Evolutionary conservation across 176 grass and related monocot species (phyloP), one percentile per base, ranked within the genome.

Genomic region (Triticum urartu): DNA sequence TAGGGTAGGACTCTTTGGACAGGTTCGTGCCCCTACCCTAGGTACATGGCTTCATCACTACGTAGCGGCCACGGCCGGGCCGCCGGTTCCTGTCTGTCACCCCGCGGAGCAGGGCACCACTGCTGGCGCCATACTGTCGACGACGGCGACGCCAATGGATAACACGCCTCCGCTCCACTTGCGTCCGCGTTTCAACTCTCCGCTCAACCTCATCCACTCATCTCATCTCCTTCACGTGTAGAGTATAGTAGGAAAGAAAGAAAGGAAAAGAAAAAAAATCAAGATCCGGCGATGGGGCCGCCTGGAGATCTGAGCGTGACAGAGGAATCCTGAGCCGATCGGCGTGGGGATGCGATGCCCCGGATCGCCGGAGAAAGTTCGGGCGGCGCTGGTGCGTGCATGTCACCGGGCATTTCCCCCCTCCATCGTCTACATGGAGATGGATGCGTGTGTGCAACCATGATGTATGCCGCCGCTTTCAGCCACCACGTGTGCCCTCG

Each of bases 261-360:
- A 15, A 18, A 36, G 61, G 26, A 26, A 26, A 21, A 58, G 4
- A 12, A 48, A 52, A 17, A 17, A 50, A 6, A 26, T 26, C 48
- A 20, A 71, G 73, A 90, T 90, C 84, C 18, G 17, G 3, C 11
- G 39, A 24, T 73, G 71, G 83, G 84, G 56, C 84, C 89, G 7
- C 35, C 76, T 21, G 72, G 52, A 90, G 92, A 94, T 87, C 84
- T 22, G 85, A 87, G 72, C 28, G 64, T 30, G 87, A 88, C 65
- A 68, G 78, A 85, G 72, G 81, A 85, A 87, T 94, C 89, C 61
- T 86, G 68, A 15, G 84, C 73, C 39, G 50, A 21, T 67, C 33
- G 66, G 7, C 9, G 67, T 15, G 50, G 60, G 59, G 17, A 33
- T 18, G 61, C 86, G 93, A 88, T 90, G 88, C 86, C 86, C 87